Base-by-base conservation (phyloP, 108 stramenopile genomes). In the Nitzschia inconspicua region DNA sequence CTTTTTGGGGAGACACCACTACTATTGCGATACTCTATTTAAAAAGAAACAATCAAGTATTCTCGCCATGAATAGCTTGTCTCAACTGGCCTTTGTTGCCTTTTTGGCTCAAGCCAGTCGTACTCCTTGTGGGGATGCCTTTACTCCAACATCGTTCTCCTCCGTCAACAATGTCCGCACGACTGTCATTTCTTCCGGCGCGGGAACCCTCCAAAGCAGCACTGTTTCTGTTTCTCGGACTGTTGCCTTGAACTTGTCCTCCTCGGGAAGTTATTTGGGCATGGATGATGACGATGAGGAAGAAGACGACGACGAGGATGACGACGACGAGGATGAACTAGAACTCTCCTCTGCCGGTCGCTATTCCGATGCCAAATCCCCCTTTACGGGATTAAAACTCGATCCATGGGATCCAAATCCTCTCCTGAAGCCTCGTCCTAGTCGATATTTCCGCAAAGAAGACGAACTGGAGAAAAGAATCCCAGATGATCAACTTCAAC, bases 361-460 rank as follows among this genome's bases (percentile, higher is more conserved):
- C 5, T 73, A 68, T 46, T 32, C 64, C 26, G 70, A 56, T 3
- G 63, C 63, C 14, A 71, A 54, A 36, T 75, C 73, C 53, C 79
- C 79, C 19, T 80, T 80, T 30, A 80, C 79, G n/a, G 79, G 79
- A 13, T 24, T 75, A 31, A 72, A 65, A 34, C 54, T 87, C 43
- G 71, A 91, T 68, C 86, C 89, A 3, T 84, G 55, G 40, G 79
- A 85, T 73, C 84, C 89, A 54, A 83, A 90, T 53, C 83, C 85
- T 32, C 71, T 83, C 65, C 86, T 90, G 62, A 84, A 85, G 53
- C 89, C 86, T 8, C 89, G 89, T 48, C 89, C 89, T 8, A 77
- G 73, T 26, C 82, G 83, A 24, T 83, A 81, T 57, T 73, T 82
- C 56, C 26, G 44, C 7, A 62, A 66, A 32, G 75, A 76, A 20